Conservation (phyloP, 2,329 filamentous ascomycete species). For the Pseudocercospora crystallina region DNA sequence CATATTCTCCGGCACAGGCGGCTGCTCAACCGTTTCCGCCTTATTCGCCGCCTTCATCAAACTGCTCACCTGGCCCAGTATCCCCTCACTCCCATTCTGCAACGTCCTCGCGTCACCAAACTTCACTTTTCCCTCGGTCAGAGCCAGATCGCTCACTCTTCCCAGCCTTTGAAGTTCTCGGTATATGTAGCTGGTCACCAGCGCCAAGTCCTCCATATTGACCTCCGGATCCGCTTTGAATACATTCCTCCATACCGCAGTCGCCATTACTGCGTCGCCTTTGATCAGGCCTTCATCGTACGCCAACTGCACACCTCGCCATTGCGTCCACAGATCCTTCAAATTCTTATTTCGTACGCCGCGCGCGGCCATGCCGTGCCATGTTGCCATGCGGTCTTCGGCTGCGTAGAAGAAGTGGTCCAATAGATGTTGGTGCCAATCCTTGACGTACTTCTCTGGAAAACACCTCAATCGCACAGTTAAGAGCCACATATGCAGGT, state of each 20-base stretch:
- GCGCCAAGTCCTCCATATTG: conserved; percentile 60
- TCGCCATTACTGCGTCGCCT: conserved; percentile 73
- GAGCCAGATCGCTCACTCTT: conserved; percentile 51
- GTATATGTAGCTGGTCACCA: conserved; percentile 64
- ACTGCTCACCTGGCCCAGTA: conserved; percentile 24
- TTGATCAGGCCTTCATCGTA: conserved; percentile 80
- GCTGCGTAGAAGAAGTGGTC: conserved; percentile 94
- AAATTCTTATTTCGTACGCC: conserved; percentile 60
- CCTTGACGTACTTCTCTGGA: conserved; percentile 64
- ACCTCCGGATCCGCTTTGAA: conserved; percentile 71
- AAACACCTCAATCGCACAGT: conserved; percentile 80
- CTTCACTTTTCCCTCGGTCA: conserved; percentile 49
- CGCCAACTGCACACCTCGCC: conserved; percentile 80
- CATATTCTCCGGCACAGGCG: conserved; percentile 1
- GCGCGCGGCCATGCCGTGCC: conserved; percentile 65
- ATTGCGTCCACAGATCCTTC: conserved; percentile 91
- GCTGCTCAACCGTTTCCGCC: conserved; percentile 4
- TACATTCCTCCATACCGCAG: conserved; percentile 90
- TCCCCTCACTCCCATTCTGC: conserved; percentile 37
- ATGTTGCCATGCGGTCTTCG: conserved; percentile 77
- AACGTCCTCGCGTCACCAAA: conserved; percentile 50
- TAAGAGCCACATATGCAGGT: conserved; percentile 93
- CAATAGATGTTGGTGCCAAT: conserved; percentile 85
- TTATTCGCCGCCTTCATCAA: conserved; percentile 14
- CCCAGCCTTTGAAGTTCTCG: conserved; percentile 57